Percentiles rank a stretch among this genome's conserved stretches.
phyloP scores from a whole-genome alignment of 495 filamentous ascomycete species.

The Penicillium dipodomyicola region DNA sequence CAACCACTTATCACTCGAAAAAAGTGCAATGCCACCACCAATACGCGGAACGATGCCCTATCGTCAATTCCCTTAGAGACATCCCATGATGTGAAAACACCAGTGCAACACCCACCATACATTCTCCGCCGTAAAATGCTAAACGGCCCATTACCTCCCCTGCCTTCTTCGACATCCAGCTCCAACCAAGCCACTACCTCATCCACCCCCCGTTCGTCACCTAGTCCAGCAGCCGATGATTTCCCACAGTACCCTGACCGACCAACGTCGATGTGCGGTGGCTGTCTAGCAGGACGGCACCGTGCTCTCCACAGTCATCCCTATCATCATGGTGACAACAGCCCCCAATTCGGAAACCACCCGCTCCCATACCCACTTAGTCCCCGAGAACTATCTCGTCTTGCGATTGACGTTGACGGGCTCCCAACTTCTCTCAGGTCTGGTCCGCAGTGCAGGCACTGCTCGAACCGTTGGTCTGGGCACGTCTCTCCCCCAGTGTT shows the following conservation, averaged over 20 bases:
- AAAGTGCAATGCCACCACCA: background rate
- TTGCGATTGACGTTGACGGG: background rate
- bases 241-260: background rate
- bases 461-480: no score
- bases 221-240: background rate
- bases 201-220: background rate
- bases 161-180: background rate
- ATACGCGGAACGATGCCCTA: background rate
- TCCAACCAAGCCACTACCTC: background rate
- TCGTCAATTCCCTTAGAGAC: background rate
- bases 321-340: background rate
- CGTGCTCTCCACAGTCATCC: background rate
- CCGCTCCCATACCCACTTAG: background rate
- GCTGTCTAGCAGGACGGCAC: background rate
- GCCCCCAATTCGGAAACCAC: background rate
- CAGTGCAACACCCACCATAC: background rate
- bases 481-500: background rate
- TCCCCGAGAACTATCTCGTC: background rate
- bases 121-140: conserved; percentile 1
- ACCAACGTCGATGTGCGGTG: background rate
- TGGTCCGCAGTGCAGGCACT: background rate
- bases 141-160: background rate
- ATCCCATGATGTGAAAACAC: background rate
- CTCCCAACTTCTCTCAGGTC: background rate
- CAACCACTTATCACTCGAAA: background rate